phyloP scores from a whole-genome alignment of 176 grass and related monocot genomes.

The Alopecurus myosuroides region DNA sequence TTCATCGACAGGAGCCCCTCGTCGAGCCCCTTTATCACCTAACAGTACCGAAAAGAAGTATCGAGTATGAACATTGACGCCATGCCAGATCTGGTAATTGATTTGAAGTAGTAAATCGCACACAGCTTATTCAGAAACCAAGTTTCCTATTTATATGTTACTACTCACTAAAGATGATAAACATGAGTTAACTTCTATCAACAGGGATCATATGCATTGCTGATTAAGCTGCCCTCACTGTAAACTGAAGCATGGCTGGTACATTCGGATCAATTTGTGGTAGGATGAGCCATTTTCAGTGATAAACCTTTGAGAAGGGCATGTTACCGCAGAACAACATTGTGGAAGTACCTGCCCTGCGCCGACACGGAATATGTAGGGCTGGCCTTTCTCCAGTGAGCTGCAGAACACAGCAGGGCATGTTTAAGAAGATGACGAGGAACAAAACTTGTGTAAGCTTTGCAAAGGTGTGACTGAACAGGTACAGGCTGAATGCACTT shows the following conservation, averaged over 20 bases:
- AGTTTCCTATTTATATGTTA: neutral
- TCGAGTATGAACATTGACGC: neutral
- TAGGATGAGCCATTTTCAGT: neutral
- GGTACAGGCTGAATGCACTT: neutral
- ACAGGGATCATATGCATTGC: neutral
- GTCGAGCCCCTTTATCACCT: slow-evolving; percentile 95
- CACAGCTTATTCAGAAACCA: neutral
- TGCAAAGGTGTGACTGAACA: neutral
- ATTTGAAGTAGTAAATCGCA: neutral
- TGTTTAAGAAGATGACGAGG: neutral
- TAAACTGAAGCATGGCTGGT: neutral
- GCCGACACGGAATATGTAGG: slow-evolving; percentile 94
- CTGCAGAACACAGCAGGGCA: slow-evolving; percentile 24
- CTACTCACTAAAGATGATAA: neutral
- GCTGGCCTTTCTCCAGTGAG: slow-evolving; percentile 76
- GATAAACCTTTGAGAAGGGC: neutral
- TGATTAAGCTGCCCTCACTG: neutral
- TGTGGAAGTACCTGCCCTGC: slow-evolving; percentile 59
- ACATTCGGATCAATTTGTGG: neutral
- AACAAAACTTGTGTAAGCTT: neutral
- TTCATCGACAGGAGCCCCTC: slow-evolving; percentile 95
- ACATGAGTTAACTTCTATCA: neutral
- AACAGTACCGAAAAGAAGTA: neutral
- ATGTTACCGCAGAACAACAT: neutral
- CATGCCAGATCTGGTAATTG: neutral